Evolutionary conservation across 768 basidiomycete species (phyloP), one percentile per base, ranked within the genome.

Genomic region (Calocybe indica): DNA sequence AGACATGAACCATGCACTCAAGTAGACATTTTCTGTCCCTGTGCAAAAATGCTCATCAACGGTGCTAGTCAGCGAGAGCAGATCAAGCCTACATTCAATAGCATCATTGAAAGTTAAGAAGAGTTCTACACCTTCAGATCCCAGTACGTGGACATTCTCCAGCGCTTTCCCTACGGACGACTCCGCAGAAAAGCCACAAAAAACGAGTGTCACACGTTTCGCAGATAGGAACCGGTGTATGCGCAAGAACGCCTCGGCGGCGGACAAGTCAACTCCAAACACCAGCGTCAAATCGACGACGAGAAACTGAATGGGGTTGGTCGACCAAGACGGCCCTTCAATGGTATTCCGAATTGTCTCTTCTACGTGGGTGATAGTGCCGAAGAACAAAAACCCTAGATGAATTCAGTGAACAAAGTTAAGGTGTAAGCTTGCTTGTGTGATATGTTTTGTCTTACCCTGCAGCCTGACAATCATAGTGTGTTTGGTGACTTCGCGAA

Each of bases 1-100:
- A 0, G 80, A 76, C 50, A 72, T 69, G 53, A 87, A 86, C 87
- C 86, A 89, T 6, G 87, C 83, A 45, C 78, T 79, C 52, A 97
- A 60, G 66, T 96, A 96, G 0, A 81, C 87, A 65, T 97, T 97
- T 68, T 97, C 93, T 0, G 91, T 94, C 93, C 93, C 88, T 77
- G 12, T 22, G 38, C 29, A 7, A 15, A 12, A 22, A 45, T 30
- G 46, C 46, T 43, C 38, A 46, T 35, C 10, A 14, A 34, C 9
- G 37, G 40, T 33, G 35, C 40, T 22, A 32, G 53, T 13, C 41
- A 6, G 33, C 36, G 7, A 12, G n/a, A 12, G 32, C 9, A 15
- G 13, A 45, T 15, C 14, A 28, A 11, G 72, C 87, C 62, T 58
- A 89, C 88, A 95, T 65, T 98, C 95, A 73, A 97, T 78, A 0